Evolutionary conservation across 2,329 filamentous ascomycete genomes (phyloP).

Genomic region (Orbilia brochopaga): DNA sequence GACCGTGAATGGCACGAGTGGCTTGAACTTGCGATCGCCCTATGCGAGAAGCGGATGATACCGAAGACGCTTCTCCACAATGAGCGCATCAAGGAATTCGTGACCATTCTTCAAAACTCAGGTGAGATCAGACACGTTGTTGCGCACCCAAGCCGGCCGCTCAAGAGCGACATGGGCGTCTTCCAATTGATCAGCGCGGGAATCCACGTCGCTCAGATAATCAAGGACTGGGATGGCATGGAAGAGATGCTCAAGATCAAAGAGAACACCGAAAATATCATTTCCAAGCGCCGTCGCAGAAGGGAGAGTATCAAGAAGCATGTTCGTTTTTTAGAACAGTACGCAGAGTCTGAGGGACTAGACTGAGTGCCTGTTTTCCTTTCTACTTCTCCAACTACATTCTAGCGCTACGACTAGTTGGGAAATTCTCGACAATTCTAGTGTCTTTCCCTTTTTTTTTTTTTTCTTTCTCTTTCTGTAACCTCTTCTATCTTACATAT

Average conservation of each 20-base stretch:
- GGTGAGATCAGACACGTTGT: slow-evolving; percentile 49
- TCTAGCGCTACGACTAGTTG: no score
- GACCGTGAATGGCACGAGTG: slow-evolving; percentile 51
- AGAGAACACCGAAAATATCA: slow-evolving; percentile 46
- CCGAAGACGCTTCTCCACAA: slow-evolving; percentile 44
- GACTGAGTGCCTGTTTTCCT: slow-evolving; percentile 15
- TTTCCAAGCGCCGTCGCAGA: slow-evolving; percentile 43
- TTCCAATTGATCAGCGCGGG: slow-evolving; percentile 49
- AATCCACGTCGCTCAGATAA: slow-evolving; percentile 49
- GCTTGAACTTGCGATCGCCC: slow-evolving; percentile 44
- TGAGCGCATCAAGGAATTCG: slow-evolving; percentile 50
- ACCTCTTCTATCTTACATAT: slow-evolving; percentile 22
- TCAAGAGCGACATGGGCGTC: slow-evolving; percentile 50
- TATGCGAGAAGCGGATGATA: slow-evolving; percentile 51
- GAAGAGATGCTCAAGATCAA: slow-evolving; percentile 50
- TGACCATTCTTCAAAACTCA: slow-evolving; percentile 49
- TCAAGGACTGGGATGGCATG: slow-evolving; percentile 51
- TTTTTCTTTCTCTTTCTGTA: slow-evolving; percentile 20
- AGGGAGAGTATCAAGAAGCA: slow-evolving; percentile 51
- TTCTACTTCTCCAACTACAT: no score
- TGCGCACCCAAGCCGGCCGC: slow-evolving; percentile 42
- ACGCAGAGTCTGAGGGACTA: slow-evolving; percentile 46
- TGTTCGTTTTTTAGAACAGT: slow-evolving; percentile 51
- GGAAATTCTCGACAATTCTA: no score
- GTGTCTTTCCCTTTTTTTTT: no score